Conservation (phyloP, 2,329 filamentous ascomycete genomes). For the Tolypocladium endophyticum region DNA sequence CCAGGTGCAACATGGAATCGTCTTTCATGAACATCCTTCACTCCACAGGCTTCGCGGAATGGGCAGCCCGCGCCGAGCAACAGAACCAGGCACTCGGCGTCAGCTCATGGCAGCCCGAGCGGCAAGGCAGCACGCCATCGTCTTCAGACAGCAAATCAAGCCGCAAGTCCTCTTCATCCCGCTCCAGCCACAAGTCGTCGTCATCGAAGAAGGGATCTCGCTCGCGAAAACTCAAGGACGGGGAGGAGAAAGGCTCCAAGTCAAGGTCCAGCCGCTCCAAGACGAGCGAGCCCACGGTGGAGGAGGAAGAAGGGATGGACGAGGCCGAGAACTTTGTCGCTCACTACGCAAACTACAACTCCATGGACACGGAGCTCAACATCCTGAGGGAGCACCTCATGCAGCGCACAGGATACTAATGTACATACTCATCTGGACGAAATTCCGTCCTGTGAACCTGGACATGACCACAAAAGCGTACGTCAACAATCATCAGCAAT, state of each 20-base stretch:
- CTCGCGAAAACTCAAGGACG: neutral
- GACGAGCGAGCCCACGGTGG: neutral
- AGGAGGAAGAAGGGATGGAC: conserved; percentile 1
- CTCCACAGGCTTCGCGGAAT: conserved; percentile 5
- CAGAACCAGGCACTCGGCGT: conserved; percentile 2
- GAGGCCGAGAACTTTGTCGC: conserved; percentile 1
- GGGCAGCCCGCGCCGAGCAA: conserved; percentile 5
- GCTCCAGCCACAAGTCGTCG: neutral
- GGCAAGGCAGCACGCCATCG: neutral
- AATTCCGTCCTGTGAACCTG: neutral
- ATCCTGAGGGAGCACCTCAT: conserved; percentile 4
- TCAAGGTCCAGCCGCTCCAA: neutral
- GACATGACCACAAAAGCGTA: neutral
- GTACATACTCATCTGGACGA: neutral
- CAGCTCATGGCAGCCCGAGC: neutral
- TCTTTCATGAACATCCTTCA: conserved; percentile 5
- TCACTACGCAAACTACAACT: conserved; percentile 4
- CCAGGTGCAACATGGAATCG: conserved; percentile 6
- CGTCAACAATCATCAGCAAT: neutral
- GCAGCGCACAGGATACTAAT: conserved; percentile 1
- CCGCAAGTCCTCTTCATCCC: neutral
- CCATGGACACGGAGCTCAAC: conserved; percentile 5
- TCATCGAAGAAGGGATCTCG: neutral
- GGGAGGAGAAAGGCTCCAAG: neutral
- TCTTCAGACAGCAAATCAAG: neutral